Base-by-base conservation (phyloP, 768 basidiomycete species). In the Thelephora ganbajun region DNA sequence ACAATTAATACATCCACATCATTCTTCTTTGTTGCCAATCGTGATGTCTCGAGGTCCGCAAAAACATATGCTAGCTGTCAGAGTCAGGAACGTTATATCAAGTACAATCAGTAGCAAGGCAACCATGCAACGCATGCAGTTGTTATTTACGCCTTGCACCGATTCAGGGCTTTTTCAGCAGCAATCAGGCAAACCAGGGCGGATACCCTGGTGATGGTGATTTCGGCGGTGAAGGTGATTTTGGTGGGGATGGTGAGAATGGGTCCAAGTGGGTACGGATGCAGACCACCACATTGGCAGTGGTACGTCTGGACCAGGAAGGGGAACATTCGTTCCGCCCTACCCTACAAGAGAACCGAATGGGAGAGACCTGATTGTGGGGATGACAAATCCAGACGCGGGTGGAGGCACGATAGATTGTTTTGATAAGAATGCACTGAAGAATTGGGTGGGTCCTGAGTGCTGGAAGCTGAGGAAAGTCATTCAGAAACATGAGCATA, bases 371-470 rank as follows among this genome's bases (percentile, higher is more conserved):
- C 68, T 94, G 23, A 75, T 92, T 44, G 75, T 97, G 73, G 87
- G 86, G 0, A 86, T 96, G 80, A 78, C 77, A 2, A 77, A 79
- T 44, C 74, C 67, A 3, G 77, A 85, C 48, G 73, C 69, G 1
- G 74, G 70, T 5, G 69, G 66, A 14, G 61, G 69, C 16, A 74
- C 83, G 63, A 68, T 83, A 59, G 91, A 93, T 56, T 96, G 93
- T 62, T 96, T 98, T 59, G 93, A 98, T 62, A 74, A 80, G 56
- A 78, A 70, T 51, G 73, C 86, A 56, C 69, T 81, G 56, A 94
- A 88, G 72, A 94, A 94, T 55, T 99, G 96, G 96, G 96, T 94
- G 3, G 96, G 96, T 0, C 93, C 93, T 6, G 90, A 98, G 63
- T 96, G 98, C 60, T 99, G 96, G 94, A 98, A 94, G 61, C 63